Conservation (phyloP, 192 early-diverging fungal genomes). For the Podila epigama region DNA sequence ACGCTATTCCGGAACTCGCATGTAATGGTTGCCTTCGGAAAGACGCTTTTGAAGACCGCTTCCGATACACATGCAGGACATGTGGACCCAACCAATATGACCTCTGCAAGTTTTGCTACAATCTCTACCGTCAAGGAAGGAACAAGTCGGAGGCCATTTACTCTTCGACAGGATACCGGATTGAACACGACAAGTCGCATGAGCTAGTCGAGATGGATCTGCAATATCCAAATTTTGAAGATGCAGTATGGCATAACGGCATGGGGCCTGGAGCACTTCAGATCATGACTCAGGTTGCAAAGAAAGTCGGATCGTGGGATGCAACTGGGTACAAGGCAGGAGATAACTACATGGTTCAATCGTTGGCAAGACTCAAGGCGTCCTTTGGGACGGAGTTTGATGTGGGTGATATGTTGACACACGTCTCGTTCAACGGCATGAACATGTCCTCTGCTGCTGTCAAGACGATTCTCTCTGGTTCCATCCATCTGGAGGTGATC, state of each 20-base stretch:
- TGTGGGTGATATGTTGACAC: neutral
- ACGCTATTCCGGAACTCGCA: neutral
- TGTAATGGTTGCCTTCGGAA: neutral
- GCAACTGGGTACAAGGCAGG: neutral
- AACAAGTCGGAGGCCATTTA: neutral
- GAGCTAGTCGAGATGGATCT: neutral
- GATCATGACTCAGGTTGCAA: neutral
- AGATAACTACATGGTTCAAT: neutral
- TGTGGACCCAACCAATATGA: conserved; percentile 1
- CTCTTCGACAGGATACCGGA: neutral
- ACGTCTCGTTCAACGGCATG: neutral
- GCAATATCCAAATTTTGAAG: neutral
- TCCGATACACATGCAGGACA: neutral
- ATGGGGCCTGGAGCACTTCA: neutral
- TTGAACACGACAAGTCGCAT: neutral
- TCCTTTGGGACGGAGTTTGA: neutral
- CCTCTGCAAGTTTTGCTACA: neutral
- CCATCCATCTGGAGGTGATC: neutral
- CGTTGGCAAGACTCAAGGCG: neutral
- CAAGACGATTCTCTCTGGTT: neutral
- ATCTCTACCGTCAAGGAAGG: neutral
- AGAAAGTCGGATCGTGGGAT: neutral
- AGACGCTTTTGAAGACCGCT: neutral
- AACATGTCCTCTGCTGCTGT: neutral
- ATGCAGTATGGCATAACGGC: neutral